Base-by-base conservation (phyloP, 352 stramenopile species). In the Pilasporangium apinafurcum region DNA sequence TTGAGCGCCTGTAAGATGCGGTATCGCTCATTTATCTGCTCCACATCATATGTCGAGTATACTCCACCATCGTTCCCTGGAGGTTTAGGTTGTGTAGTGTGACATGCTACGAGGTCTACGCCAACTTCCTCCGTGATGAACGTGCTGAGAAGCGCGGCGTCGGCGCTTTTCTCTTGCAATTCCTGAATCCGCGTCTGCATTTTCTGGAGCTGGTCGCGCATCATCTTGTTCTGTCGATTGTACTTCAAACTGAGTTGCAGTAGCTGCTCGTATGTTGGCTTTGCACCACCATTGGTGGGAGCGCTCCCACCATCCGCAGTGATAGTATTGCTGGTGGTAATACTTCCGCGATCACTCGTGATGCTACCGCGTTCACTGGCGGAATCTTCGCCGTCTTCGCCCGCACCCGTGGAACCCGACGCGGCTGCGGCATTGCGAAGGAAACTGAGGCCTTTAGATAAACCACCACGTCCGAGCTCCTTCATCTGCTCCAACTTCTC, bases 401-500 rank as follows among this genome's bases (percentile, higher is more conserved):
- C 29, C 4, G 39, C 39, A 1, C 33, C 24, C 26, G 51, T 50
- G 52, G 41, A 13, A 18, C 28, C 20, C 41, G 37, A 27, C 21
- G 14, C 8, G 36, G 46, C 39, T 10, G 64, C 67, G 25, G 54
- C 74, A 4, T 70, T 62, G 20, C 78, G 83, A 14, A 92, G 66
- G 52, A 92, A 86, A 53, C 70, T 84, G 31, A 94, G 62, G 1
- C 83, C 83, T 48, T 89, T 89, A 47, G 64, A 77, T 21, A 94
- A 44, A 2, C 75, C 64, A 12, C 73, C 79, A 39, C 75, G 75
- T 17, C 83, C 80, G 21, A 90, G 65, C 65, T 94, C 83, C 49
- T 73, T 79, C 80, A 94, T 94, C 53, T 94, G 77, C 63, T 91
- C 83, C 21, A 94, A 71, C 64, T 86, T 83, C 59, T 94, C 78